Conservation (phyloP, 1,139 yeast species). For the Blastobotrys apis region DNA sequence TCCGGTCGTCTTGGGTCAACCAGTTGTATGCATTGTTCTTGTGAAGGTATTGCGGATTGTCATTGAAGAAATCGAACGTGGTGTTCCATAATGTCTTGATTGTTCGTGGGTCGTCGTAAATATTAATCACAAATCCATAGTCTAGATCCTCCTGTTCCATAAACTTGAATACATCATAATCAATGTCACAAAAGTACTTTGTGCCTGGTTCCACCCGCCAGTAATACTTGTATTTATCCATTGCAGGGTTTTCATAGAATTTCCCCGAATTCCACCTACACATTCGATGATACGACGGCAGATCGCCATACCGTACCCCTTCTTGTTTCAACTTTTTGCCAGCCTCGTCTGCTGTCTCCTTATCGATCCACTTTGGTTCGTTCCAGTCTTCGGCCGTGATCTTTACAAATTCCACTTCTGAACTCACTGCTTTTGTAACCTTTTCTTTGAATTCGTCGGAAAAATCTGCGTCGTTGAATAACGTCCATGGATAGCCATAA, state of each 20-base stretch:
- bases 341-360: constrained; percentile 36
- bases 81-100: constrained; percentile 65
- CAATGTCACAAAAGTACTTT: constrained; percentile 57
- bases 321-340: constrained; percentile 42
- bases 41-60: constrained; percentile 57
- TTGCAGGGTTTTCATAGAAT: constrained; percentile 59
- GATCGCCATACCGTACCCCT: constrained; percentile 59
- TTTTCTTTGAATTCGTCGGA: constrained; percentile 48
- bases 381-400: constrained; percentile 56
- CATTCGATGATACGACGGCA: constrained; percentile 71
- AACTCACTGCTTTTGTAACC: constrained; percentile 43
- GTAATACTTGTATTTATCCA: constrained; percentile 55
- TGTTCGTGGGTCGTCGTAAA: constrained; percentile 66
- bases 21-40: constrained; percentile 67
- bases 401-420: constrained; percentile 54
- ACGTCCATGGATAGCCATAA: constrained; percentile 76
- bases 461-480: constrained; percentile 68
- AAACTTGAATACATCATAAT: constrained; percentile 73
- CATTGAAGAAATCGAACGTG: constrained; percentile 53
- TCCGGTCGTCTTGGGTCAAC: constrained; percentile 51
- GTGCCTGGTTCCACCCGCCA: constrained; percentile 85
- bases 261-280: constrained; percentile 67
- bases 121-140: constrained; percentile 64
- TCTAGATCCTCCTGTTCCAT: constrained; percentile 59
- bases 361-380: constrained; percentile 56